phyloP scores from a whole-genome alignment of 2,329 filamentous ascomycete species.

The Lasiodiplodia sp. region DNA sequence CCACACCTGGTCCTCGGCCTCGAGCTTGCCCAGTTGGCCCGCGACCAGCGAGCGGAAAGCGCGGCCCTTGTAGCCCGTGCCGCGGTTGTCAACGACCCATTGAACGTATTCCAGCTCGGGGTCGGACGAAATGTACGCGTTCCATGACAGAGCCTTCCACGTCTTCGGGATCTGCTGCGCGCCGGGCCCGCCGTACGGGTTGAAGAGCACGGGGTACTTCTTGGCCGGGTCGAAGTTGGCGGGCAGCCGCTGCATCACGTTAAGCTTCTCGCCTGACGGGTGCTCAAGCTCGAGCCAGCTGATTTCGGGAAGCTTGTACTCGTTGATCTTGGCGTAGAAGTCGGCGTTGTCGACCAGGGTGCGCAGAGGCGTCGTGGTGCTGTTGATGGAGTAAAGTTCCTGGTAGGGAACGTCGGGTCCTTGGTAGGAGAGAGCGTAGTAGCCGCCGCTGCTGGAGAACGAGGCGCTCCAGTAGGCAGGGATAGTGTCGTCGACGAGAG shows the following conservation, averaged over 20 bases:
- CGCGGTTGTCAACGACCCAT: constrained; percentile 73
- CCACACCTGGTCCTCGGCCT: constrained; percentile 72
- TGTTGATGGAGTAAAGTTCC: constrained; percentile 67
- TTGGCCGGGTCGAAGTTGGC: constrained; percentile 68
- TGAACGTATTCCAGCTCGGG: constrained; percentile 72
- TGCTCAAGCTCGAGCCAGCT: constrained; percentile 69
- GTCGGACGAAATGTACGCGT: constrained; percentile 70
- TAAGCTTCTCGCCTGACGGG: constrained; percentile 67
- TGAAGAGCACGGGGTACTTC: constrained; percentile 72
- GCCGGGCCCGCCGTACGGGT: constrained; percentile 72
- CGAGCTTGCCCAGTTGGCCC: constrained; percentile 67
- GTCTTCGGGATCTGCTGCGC: constrained; percentile 67
- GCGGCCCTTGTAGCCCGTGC: constrained; percentile 70
- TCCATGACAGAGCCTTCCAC: constrained; percentile 65
- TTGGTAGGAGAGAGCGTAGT: constrained; percentile 70
- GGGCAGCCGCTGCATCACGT: constrained; percentile 71
- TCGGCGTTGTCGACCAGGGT: constrained; percentile 68
- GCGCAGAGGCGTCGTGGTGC: constrained; percentile 60
- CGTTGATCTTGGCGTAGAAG: constrained; percentile 62
- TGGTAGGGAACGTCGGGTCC: constrained; percentile 75
- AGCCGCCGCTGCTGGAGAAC: constrained; percentile 68
- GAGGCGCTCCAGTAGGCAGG: constrained; percentile 69
- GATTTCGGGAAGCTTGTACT: constrained; percentile 70
- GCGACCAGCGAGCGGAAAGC: constrained; percentile 67
- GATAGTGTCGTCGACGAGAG: constrained; percentile 68